phyloP scores from a whole-genome alignment of 2,329 filamentous ascomycete species.

The Pseudogymnoascus pannorum region DNA sequence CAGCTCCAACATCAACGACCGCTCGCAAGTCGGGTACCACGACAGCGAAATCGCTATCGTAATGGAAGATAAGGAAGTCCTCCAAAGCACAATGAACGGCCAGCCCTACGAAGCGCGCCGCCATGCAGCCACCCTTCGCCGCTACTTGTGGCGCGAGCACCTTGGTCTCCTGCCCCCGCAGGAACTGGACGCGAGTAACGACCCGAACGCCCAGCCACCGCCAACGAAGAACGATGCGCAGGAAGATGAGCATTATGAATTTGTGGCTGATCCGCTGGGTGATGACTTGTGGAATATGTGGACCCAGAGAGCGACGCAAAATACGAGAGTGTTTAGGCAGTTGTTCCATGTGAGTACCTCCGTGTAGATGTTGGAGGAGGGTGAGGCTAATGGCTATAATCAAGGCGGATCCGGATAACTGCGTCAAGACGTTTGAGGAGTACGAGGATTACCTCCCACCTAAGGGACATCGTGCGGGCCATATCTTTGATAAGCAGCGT shows the following conservation, averaged over 20 bases:
- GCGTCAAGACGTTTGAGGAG: slow-evolving; percentile 80
- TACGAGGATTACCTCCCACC: slow-evolving; percentile 73
- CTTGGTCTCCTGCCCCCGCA: slow-evolving; percentile 74
- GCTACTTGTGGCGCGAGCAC: slow-evolving; percentile 86
- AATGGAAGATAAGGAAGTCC: slow-evolving; percentile 70
- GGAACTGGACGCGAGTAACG: slow-evolving; percentile 55
- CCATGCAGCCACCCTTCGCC: slow-evolving; percentile 72
- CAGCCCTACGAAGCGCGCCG: slow-evolving; percentile 69
- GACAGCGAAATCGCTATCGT: slow-evolving; percentile 88
- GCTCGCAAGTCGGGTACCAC: slow-evolving; percentile 78
- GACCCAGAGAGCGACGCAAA: slow-evolving; percentile 60
- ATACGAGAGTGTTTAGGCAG: slow-evolving; percentile 70
- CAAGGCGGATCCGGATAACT: background rate
- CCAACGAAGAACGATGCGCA: slow-evolving; percentile 60
- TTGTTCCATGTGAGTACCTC: slow-evolving; percentile 76
- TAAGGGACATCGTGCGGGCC: slow-evolving; percentile 68
- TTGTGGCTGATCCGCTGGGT: slow-evolving; percentile 64
- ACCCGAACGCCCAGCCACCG: slow-evolving; percentile 69
- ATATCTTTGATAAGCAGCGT: slow-evolving; percentile 75
- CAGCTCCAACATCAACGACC: slow-evolving; percentile 86
- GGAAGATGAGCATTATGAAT: slow-evolving; percentile 52
- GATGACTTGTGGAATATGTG: slow-evolving; percentile 63
- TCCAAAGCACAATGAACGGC: slow-evolving; percentile 73
- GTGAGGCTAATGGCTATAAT: background rate
- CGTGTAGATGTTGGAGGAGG: background rate